Evolutionary conservation across 2,329 filamentous ascomycete species (phyloP), one percentile per base, ranked within the genome.

Genomic region (Aspergillus clavatus): DNA sequence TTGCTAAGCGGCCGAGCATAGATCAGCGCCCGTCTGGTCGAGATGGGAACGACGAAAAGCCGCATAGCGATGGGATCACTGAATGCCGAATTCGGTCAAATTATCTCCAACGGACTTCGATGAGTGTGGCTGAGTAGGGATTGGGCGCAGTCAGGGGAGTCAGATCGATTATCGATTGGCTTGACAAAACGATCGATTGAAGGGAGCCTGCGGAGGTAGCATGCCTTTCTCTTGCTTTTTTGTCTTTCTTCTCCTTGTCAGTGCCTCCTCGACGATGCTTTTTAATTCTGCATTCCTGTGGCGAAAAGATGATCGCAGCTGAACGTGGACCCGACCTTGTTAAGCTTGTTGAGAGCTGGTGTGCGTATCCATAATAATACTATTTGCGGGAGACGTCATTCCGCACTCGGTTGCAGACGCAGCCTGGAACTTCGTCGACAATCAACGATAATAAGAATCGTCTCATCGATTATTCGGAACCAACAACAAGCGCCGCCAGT

Each of bases 11-110:
- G 84, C 63, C 95, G 87, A 70, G 88, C 94, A 75, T 95, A 97
- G 60, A 98, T 82, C 51, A 98, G 81, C 41, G 89, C 90, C 61
- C 90, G 86, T 62, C 87, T 82, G 55, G 89, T 95, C 48, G 91
- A 95, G 59, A 98, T 85, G 51, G 93, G 93, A 46, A 98, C 80
- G 53, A 98, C 83, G 72, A 89, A 95, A 69, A 98, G 79, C 66
- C 89, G 87, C 93, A 98, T 97, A 50, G 64, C 70, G 60, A 52
- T 51, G n/a, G 50, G 40, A 38, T 35, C 18, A 16, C 18, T 18
- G 3, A 18, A 21, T 24, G 23, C 8, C 23, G 5, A 8, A 24
- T 4, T 16, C 19, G 18, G 31, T 6, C 6, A 10, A 16, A 31
- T 31, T n/a, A 10, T 41, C 22, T 26, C 22, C 14, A 33, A 42